A percentile compares a stretch with the other conserved stretches of the same genome.
Evolutionary conservation across 345 rosid genomes (phyloP).

Genomic region (Heritiera littoralis): DNA sequence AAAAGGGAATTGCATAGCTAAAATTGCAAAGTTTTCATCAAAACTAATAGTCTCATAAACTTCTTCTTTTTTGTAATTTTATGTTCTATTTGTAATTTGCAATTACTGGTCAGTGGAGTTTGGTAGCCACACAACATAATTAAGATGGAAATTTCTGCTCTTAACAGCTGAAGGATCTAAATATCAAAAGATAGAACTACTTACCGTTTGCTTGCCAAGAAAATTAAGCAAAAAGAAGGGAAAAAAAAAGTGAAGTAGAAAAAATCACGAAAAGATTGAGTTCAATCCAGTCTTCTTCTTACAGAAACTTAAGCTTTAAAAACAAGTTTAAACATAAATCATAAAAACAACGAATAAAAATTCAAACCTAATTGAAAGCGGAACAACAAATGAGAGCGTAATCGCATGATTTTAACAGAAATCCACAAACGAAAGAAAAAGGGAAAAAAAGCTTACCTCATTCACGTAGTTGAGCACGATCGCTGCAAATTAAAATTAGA

Average conservation of each 20-base stretch:
- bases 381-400: neutral
- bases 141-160: neutral
- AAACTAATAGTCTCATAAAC: neutral
- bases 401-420: conserved; percentile 6
- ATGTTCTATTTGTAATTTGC: neutral
- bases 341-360: neutral
- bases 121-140: neutral
- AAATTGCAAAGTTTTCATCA: neutral
- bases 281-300: neutral
- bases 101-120: neutral
- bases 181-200: neutral
- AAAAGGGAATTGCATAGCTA: neutral
- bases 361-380: neutral
- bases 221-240: neutral
- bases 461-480: conserved; percentile 91
- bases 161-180: neutral
- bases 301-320: neutral
- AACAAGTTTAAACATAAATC: conserved; percentile 5
- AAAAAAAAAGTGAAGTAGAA: neutral
- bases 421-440: neutral
- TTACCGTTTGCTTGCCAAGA: neutral
- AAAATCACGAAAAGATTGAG: neutral
- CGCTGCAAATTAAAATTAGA: conserved; percentile 48
- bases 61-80: neutral
- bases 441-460: conserved; percentile 49